Conservation (phyloP, 2,329 filamentous ascomycete genomes). For the Orbilia javanica region DNA sequence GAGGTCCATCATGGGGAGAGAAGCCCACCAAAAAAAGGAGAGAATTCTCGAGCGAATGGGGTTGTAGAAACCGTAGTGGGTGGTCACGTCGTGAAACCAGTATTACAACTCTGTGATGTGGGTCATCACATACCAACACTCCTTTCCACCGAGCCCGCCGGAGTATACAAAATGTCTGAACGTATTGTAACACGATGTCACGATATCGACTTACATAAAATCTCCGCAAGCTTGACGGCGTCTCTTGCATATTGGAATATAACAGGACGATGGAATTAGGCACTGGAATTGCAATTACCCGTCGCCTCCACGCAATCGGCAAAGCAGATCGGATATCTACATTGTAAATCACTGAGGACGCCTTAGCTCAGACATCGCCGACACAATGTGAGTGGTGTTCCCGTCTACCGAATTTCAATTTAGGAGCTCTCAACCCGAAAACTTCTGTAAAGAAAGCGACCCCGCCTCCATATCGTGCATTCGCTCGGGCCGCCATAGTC, state of each 20-base stretch:
- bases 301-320: neutral
- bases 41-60: neutral
- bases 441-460: neutral
- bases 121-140: neutral
- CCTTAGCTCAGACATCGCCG: neutral
- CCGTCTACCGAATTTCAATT: neutral
- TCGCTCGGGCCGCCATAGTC: neutral
- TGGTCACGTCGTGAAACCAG: neutral
- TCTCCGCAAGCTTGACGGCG: neutral
- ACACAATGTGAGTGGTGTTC: neutral
- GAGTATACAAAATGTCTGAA: neutral
- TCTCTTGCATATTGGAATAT: neutral
- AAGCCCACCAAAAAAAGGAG: too few species aligned
- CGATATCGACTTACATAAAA: neutral
- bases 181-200: neutral
- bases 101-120: neutral
- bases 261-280: neutral
- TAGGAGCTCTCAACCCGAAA: neutral
- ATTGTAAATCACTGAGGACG: neutral
- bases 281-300: slow-evolving; percentile 2
- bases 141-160: too few species aligned
- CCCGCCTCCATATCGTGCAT: neutral
- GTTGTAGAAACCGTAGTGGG: neutral
- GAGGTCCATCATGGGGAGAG: too few species aligned
- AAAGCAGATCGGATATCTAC: neutral